Conservation (phyloP, 2,329 filamentous ascomycete species). For the Hawksworthiomyces lignivorus region DNA sequence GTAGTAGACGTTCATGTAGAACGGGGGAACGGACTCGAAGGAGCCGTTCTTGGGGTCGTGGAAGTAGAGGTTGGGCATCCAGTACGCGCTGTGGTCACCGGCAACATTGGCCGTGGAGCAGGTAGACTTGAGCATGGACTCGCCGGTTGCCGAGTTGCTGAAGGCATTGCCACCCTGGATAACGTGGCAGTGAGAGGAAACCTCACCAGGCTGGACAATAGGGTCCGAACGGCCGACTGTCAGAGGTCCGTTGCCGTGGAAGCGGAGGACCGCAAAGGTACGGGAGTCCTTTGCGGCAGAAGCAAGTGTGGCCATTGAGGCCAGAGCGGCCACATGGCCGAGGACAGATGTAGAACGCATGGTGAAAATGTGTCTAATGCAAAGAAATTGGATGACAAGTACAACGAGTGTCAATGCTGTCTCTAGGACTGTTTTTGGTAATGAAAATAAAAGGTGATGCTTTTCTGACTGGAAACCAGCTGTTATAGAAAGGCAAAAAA, state of each 20-base stretch:
- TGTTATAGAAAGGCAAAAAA: no score
- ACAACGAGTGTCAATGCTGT: no score
- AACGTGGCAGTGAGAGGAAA: constrained; percentile 59
- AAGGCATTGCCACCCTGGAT: constrained; percentile 67
- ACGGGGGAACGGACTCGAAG: constrained; percentile 59
- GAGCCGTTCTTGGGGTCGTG: constrained; percentile 52
- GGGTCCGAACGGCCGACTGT: constrained; percentile 58
- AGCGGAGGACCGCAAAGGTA: constrained; percentile 63
- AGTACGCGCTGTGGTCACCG: constrained; percentile 68
- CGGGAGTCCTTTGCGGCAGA: constrained; percentile 36
- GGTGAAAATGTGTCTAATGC: neutral
- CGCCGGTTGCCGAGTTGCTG: constrained; percentile 51
- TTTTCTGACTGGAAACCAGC: no score
- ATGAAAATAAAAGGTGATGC: no score
- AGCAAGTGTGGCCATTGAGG: constrained; percentile 30
- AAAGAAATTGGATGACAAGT: no score
- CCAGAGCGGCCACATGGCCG: constrained; percentile 21
- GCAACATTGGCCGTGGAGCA: constrained; percentile 65
- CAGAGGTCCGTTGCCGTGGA: constrained; percentile 57
- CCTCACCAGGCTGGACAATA: constrained; percentile 53
- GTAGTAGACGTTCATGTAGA: constrained; percentile 73
- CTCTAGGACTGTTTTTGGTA: no score
- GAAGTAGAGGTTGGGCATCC: constrained; percentile 67
- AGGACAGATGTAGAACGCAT: constrained; percentile 5
- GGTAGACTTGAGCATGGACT: constrained; percentile 49